Evolutionary conservation across 495 filamentous ascomycete genomes (phyloP), one percentile per base, ranked within the genome.

Genomic region (Hypomontagnella monticulosa): DNA sequence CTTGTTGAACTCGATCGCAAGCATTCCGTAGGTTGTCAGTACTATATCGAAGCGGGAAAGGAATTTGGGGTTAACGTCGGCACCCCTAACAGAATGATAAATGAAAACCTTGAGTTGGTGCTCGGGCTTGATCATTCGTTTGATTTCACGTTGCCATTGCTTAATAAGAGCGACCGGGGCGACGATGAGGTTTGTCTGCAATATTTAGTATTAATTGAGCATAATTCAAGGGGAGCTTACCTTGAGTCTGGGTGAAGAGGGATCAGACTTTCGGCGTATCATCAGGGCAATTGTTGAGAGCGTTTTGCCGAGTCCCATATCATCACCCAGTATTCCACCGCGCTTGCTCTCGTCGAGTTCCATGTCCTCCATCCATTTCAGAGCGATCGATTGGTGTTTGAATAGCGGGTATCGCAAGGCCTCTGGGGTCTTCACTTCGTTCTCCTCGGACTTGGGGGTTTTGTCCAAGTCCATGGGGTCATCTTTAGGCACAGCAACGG

Each of bases 101-200:
- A 91, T 83, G 55, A 82, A 85, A 0, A 89, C 87, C 1, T 78
- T 86, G n/a, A 97, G 78, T 38, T 78, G 74, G 71, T 93, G 80
- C 71, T 92, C 92, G 30, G 79, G 83, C 44, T 85, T 65, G 41
- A 98, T 91, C 75, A 97, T 95, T 12, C 85, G 80, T 64, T 91
- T 86, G 11, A 67, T 46, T 15, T 67, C 63, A 1, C 40, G 43
- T 10, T 44, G 3, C 94, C 94, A 98, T 70, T 98, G 95, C 23
- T 87, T 88, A 74, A 97, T 84, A 23, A 98, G 76, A 2, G 92
- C 88, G n/a, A 96, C 88, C 0, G 94, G 94, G 1, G 90, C 91
- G 42, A 98, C 82, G 44, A 98, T 92, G 38, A 98, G 77, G n/a
- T 89, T 95, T 0, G 94, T 93, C 79, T 93, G 52, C 0, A 44